Conservation (phyloP, 2,329 filamentous ascomycete genomes). For the Fusarium bulbicola region DNA sequence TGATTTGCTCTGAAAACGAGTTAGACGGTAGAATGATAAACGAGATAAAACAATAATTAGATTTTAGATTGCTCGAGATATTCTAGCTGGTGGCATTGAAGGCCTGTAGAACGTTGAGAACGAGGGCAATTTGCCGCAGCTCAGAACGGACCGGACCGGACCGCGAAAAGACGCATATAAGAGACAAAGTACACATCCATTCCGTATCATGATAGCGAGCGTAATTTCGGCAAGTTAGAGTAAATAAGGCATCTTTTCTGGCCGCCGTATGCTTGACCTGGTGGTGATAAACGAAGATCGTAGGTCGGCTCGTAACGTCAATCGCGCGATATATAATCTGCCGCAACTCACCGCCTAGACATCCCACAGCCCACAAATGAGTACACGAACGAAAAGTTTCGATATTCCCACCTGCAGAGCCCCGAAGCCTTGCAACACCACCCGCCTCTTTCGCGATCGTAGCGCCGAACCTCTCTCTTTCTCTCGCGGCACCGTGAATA, state of each 20-base stretch:
- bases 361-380: constrained; percentile 58
- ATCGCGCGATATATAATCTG: constrained; percentile 44
- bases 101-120: not conserved
- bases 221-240: not conserved
- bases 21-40: constrained; percentile 10
- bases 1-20: not conserved
- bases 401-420: constrained; percentile 52
- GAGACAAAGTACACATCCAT: not conserved
- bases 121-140: not conserved
- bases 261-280: not conserved
- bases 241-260: not conserved
- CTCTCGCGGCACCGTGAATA: constrained; percentile 39
- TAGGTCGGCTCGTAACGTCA: not conserved
- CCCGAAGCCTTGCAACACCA: constrained; percentile 42
- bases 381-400: constrained; percentile 51
- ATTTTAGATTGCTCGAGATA: not conserved
- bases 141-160: not conserved
- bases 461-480: constrained; percentile 39
- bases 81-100: not conserved
- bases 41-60: constrained; percentile 15
- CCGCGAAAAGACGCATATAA: not conserved
- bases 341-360: constrained; percentile 48
- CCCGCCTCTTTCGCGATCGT: constrained; percentile 39
- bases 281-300: constrained; percentile 13
- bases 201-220: not conserved